A percentile compares a stretch with the other conserved stretches of the same genome.
Evolutionary conservation across 2,329 filamentous ascomycete species (phyloP).

Genomic region (Epichloe glyceriae): DNA sequence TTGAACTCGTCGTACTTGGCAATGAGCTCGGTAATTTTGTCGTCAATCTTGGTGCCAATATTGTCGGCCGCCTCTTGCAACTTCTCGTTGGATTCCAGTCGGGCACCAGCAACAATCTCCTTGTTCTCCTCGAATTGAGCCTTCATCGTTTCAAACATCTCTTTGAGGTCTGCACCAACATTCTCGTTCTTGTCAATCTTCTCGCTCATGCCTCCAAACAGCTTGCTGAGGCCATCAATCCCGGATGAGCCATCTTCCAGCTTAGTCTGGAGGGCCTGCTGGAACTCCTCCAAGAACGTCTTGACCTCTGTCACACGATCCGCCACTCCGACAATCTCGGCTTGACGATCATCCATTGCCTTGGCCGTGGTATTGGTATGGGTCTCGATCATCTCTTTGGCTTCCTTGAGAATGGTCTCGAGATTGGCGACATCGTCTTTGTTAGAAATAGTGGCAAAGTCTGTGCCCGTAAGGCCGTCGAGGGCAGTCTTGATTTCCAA

Average conservation of each 20-base stretch:
- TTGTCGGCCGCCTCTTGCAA: constrained; percentile 44
- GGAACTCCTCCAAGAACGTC: constrained; percentile 63
- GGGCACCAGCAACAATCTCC: constrained; percentile 63
- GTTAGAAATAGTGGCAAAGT: constrained; percentile 56
- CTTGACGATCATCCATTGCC: constrained; percentile 70
- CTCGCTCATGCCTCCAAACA: constrained; percentile 54
- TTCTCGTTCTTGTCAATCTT: constrained; percentile 44
- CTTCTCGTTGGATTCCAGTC: constrained; percentile 75
- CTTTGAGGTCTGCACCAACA: constrained; percentile 51
- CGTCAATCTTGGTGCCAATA: constrained; percentile 44
- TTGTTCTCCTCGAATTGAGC: constrained; percentile 80
- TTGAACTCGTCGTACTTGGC: constrained; percentile 83
- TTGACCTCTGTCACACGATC: constrained; percentile 73
- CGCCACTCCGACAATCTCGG: constrained; percentile 66
- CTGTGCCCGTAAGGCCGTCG: constrained; percentile 57
- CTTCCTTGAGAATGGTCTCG: constrained; percentile 56
- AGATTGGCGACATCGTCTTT: constrained; percentile 59
- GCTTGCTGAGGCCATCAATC: constrained; percentile 59
- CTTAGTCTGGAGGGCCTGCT: constrained; percentile 61
- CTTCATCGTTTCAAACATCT: constrained; percentile 63
- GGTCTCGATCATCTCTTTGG: constrained; percentile 52
- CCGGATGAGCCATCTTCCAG: constrained; percentile 63
- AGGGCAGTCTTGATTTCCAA: constrained; percentile 75
- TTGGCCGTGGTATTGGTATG: constrained; percentile 65
- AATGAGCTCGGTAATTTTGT: constrained; percentile 63